Evolutionary conservation across 2,329 filamentous ascomycete genomes (phyloP).

Genomic region (Colletotrichum plurivorum): DNA sequence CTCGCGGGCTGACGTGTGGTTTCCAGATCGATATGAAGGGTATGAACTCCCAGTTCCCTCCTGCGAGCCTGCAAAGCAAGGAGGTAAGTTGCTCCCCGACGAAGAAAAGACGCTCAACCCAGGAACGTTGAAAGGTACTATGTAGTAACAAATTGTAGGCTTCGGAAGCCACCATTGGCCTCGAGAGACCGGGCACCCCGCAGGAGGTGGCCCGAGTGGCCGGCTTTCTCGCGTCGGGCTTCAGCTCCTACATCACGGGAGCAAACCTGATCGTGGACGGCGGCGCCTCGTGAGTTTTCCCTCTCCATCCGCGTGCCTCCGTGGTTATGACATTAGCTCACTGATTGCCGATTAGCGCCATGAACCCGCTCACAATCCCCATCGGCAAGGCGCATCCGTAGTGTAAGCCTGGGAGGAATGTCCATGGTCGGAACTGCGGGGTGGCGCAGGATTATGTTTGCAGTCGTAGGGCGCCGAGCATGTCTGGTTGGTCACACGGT

Average conservation of each 20-base stretch:
- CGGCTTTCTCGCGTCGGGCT: constrained; percentile 74
- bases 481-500: constrained; percentile 23
- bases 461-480: not conserved
- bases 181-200: constrained; percentile 70
- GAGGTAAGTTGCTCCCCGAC: constrained; percentile 48
- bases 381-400: constrained; percentile 45
- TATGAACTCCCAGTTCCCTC: constrained; percentile 68
- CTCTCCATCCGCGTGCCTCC: not conserved
- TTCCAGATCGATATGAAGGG: constrained; percentile 62
- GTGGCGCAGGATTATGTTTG: constrained; percentile 9
- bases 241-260: constrained; percentile 74
- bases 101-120: no score
- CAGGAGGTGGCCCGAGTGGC: constrained; percentile 72
- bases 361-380: constrained; percentile 58
- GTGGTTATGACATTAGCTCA: constrained; percentile 37
- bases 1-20: constrained; percentile 5
- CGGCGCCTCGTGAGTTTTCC: constrained; percentile 59
- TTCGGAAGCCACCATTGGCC: constrained; percentile 66
- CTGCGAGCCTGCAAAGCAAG: constrained; percentile 65
- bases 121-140: no score
- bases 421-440: constrained; percentile 28
- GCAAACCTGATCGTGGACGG: constrained; percentile 75
- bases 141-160: constrained; percentile 44
- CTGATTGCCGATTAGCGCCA: constrained; percentile 46
- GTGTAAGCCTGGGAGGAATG: constrained; percentile 8